Evolutionary conservation across 1,139 yeast species (phyloP).

Genomic region (Kodamaea derodonti): DNA sequence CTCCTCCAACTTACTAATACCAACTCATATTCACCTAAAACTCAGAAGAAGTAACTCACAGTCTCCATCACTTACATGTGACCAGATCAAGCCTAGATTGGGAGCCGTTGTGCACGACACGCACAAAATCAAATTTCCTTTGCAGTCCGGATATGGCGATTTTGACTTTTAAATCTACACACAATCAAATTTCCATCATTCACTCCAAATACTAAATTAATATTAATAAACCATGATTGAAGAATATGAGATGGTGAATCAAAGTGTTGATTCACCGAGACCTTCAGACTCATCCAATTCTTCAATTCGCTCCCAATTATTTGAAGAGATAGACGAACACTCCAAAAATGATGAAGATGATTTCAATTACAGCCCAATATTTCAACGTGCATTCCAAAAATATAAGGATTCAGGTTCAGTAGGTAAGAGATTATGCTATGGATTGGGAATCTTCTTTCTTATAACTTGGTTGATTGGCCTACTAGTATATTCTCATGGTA

Average conservation of each 20-base stretch:
- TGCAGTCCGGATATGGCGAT: slow-evolving; percentile 3
- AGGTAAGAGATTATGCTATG: slow-evolving; percentile 9
- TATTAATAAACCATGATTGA: too few relatives aligned
- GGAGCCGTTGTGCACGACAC: background rate
- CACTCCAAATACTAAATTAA: too few relatives aligned
- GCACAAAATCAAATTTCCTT: slow-evolving; percentile 2
- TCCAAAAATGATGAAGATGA: slow-evolving; percentile 15
- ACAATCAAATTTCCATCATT: too few relatives aligned
- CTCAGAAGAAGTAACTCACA: too few relatives aligned
- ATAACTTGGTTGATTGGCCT: slow-evolving; percentile 28
- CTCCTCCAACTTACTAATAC: too few relatives aligned
- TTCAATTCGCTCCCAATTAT: slow-evolving; percentile 23
- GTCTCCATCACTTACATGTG: too few relatives aligned
- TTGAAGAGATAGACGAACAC: slow-evolving; percentile 26
- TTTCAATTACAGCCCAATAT: slow-evolving; percentile 23
- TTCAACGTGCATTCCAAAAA: slow-evolving; percentile 21
- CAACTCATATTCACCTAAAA: too few relatives aligned
- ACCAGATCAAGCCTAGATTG: too few relatives aligned
- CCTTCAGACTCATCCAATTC: slow-evolving; percentile 10
- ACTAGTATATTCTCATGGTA: slow-evolving; percentile 28
- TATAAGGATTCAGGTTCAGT: slow-evolving; percentile 16
- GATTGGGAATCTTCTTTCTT: slow-evolving; percentile 4
- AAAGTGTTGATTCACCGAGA: slow-evolving; percentile 5
- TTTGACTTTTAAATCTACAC: background rate
- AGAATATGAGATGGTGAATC: slow-evolving; percentile 25